Percentiles rank a stretch among this genome's conserved stretches.
phyloP scores from a whole-genome alignment of 2,329 filamentous ascomycete species.

The Polytolypa hystricis region DNA sequence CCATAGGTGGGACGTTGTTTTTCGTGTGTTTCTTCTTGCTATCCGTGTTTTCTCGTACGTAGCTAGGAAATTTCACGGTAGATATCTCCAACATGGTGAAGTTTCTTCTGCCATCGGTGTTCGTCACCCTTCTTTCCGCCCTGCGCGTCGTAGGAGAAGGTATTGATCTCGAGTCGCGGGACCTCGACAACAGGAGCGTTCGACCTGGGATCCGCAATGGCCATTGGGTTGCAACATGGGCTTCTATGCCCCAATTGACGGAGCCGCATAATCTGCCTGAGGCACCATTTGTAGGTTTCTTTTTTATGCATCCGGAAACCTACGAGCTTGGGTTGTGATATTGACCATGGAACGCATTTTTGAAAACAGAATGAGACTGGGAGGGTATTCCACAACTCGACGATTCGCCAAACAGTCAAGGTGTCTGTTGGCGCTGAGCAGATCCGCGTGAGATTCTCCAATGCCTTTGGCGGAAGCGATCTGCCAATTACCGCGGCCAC shows the following conservation, averaged over 20 bases:
- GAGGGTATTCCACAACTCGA: conserved; percentile 47
- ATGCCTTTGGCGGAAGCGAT: conserved; percentile 51
- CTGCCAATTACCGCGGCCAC: conserved; percentile 50
- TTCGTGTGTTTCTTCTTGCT: no score
- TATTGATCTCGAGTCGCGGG: not conserved
- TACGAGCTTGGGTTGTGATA: no score
- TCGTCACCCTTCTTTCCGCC: not conserved
- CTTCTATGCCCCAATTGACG: conserved; percentile 54
- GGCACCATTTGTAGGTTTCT: conserved; percentile 43
- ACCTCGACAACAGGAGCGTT: not conserved
- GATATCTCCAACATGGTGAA: not conserved
- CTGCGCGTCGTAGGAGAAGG: not conserved
- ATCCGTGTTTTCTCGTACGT: no score
- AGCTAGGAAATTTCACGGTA: no score
- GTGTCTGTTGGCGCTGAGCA: conserved; percentile 46
- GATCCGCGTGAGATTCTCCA: conserved; percentile 53
- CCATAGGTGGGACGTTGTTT: no score
- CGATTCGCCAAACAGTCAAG: conserved; percentile 55
- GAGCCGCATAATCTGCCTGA: conserved; percentile 53
- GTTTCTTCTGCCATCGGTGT: not conserved
- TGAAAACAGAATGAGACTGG: conserved; percentile 41
- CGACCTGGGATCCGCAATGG: not conserved
- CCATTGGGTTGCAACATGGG: conserved; percentile 52
- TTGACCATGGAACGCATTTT: no score
- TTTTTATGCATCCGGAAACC: no score